Evolutionary conservation across 2,329 filamentous ascomycete genomes (phyloP), one percentile per base, ranked within the genome.

Genomic region (Pseudocercospora eumusae): DNA sequence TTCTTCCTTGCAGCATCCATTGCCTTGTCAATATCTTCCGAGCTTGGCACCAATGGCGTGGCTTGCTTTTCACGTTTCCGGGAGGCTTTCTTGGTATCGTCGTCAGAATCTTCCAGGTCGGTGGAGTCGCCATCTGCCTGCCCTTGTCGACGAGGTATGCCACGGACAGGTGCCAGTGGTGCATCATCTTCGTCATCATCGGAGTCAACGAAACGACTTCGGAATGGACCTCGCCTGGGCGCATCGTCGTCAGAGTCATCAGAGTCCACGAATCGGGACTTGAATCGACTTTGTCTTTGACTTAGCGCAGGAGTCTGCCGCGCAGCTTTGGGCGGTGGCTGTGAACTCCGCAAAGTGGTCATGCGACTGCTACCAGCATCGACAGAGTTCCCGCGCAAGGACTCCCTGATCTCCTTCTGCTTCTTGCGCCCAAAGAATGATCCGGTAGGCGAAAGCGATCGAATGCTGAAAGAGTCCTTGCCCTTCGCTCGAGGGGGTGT

Each of bases 371-470:
- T 63, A n/a, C 52, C 28, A 4, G 45, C 53, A 55, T 71, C 71
- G 10, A 68, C 67, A 47, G 68, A 69, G 9, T 55, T 60, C 6
- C 70, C 70, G 18, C 73, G 68, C 11, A 75, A 57, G 15, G 69
- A 70, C 18, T 66, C 61, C 18, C 69, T 62, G 25, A 73, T 57
- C 10, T 67, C 67, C 49, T 73, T 69, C 1, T 57, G 58, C 50
- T 68, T 69, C 53, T 69, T 70, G 36, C 71, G 68, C 27, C 73
- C 69, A 27, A 85, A 82, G 44, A 81, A 75, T 9, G 85, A 84
- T 15, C 83, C 83, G 0, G 84, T 79, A 0, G 90, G 91, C 1
- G 90, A 93, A 44, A 90, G 68, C 0, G 89, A 89, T 28, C 90
- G 84, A 33, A 92, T 79, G 62, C 87, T 90, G 71, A 91, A 70